Evolutionary conservation across 768 basidiomycete genomes (phyloP).

Genomic region (Pisolithus marmoratus): DNA sequence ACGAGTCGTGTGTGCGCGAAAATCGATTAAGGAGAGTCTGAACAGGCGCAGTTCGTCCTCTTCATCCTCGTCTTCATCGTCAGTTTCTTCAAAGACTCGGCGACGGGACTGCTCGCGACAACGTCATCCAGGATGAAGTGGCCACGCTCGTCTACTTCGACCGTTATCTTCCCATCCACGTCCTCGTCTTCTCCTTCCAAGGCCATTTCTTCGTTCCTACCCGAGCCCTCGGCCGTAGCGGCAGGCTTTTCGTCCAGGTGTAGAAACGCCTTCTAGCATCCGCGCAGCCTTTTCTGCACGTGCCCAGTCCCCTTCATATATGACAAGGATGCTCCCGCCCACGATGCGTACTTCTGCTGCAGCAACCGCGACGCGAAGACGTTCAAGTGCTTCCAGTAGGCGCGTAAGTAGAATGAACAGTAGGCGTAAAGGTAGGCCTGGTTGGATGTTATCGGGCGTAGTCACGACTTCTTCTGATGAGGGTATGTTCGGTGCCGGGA

Average conservation of each 20-base stretch:
- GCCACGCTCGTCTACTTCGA: constrained; percentile 27
- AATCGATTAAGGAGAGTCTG: constrained; percentile 83
- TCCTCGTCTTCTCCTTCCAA: constrained; percentile 33
- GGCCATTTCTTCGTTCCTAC: constrained; percentile 11
- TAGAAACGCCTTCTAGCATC: not conserved
- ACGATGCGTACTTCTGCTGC: constrained; percentile 71
- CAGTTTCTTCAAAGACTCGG: constrained; percentile 30
- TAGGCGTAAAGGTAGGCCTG: constrained; percentile 50
- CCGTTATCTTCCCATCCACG: constrained; percentile 32
- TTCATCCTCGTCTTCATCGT: constrained; percentile 32
- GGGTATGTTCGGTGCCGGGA: not conserved
- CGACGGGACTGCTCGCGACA: not conserved
- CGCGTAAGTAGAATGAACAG: constrained; percentile 54
- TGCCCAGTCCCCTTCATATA: constrained; percentile 65
- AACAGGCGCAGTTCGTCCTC: constrained; percentile 30
- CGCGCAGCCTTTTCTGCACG: constrained; percentile 33
- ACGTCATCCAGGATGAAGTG: constrained; percentile 17
- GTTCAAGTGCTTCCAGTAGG: constrained; percentile 47
- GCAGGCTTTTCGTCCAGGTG: not conserved
- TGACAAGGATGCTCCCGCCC: constrained; percentile 72
- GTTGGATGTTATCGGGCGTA: not conserved
- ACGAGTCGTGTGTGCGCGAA: constrained; percentile 78
- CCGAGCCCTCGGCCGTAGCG: constrained; percentile 8
- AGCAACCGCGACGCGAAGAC: constrained; percentile 45
- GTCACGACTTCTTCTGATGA: constrained; percentile 4